These are phyloP conservation scores for Komagataea norvegica DNA, from an alignment of 1,139 yeast species.

Conservation along the genomic window DNA sequence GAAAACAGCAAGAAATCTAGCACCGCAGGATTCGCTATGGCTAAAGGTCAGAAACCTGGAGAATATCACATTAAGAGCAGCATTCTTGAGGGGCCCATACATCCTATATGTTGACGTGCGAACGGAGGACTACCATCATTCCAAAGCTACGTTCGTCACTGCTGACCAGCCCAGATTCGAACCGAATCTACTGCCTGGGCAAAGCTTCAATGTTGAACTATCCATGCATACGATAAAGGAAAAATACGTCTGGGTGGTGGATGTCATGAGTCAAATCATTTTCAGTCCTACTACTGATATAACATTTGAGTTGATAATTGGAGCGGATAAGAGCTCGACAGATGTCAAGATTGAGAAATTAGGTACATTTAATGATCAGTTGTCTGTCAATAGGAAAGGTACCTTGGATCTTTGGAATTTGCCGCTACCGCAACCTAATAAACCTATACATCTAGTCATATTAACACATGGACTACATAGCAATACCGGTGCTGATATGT, in stretches of 20 bases:
- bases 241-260: slow-evolving; percentile 72
- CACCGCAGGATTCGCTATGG: slow-evolving; percentile 40
- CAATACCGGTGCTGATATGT: slow-evolving; percentile 84
- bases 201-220: slow-evolving; percentile 49
- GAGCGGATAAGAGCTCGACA: slow-evolving; percentile 43
- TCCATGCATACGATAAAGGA: slow-evolving; percentile 40
- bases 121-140: slow-evolving; percentile 57
- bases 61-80: slow-evolving; percentile 74
- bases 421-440: slow-evolving; percentile 41
- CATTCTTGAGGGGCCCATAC: slow-evolving; percentile 86
- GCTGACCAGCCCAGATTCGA: slow-evolving; percentile 75
- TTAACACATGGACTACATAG: slow-evolving; percentile 92
- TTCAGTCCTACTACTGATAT: slow-evolving; percentile 68
- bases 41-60: slow-evolving; percentile 71
- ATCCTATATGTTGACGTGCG: slow-evolving; percentile 81
- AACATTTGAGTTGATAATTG: slow-evolving; percentile 64
- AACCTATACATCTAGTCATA: slow-evolving; percentile 67
- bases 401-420: slow-evolving; percentile 73
- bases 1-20: slow-evolving; percentile 23
- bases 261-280: slow-evolving; percentile 78
- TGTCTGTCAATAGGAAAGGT: slow-evolving; percentile 49
- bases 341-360: slow-evolving; percentile 18
- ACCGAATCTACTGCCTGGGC: slow-evolving; percentile 70
- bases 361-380: slow-evolving; percentile 25
- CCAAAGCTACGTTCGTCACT: slow-evolving; percentile 51